Base-by-base conservation (phyloP, 768 basidiomycete genomes). In the Kwoniella pini region DNA sequence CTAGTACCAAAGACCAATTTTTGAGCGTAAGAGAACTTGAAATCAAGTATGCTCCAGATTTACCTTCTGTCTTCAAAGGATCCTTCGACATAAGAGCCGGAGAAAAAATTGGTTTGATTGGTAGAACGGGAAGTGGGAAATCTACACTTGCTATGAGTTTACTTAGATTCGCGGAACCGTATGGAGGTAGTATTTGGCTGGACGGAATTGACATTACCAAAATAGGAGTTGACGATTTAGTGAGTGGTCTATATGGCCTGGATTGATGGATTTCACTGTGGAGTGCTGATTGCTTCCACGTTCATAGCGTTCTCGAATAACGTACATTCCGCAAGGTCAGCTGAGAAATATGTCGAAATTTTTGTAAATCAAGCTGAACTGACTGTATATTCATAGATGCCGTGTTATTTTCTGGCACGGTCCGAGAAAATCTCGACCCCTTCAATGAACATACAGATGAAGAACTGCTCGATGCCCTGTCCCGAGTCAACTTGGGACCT, bases 171-270 rank as follows among this genome's bases (percentile, higher is more conserved):
- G 87, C 87, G 17, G 91, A 95, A 71, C 90, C 92, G 0, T 80
- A 82, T 2, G 80, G 80, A 15, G 93, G 93, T 0, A 82, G 82
- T 22, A 91, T 96, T 51, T 28, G 89, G 45, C 86, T 95, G 19
- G 92, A 93, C 63, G 92, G 91, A 4, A 87, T 94, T 59, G 91
- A 94, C 70, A 90, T 92, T 52, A 87, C 87, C 0, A 86, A 81
- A 3, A 92, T 96, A 57, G 91, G 91, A 12, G 79, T 93, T 17
- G 85, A 91, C 70, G 91, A 92, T 73, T 72, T 94, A 63, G 70
- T 72, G 33, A 58, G 65, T 59, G n/a, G n/a, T n/a, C n/a, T n/a
- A n/a, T n/a, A n/a, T n/a, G n/a, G n/a, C n/a, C n/a, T n/a, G n/a
- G n/a, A n/a, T n/a, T 87, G 88, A 0, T 84, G 65, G 17, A 36